A percentile compares a stretch with the other conserved stretches of the same genome.
Evolutionary conservation across 768 basidiomycete species (phyloP).

Genomic region (Grammothele lineata): DNA sequence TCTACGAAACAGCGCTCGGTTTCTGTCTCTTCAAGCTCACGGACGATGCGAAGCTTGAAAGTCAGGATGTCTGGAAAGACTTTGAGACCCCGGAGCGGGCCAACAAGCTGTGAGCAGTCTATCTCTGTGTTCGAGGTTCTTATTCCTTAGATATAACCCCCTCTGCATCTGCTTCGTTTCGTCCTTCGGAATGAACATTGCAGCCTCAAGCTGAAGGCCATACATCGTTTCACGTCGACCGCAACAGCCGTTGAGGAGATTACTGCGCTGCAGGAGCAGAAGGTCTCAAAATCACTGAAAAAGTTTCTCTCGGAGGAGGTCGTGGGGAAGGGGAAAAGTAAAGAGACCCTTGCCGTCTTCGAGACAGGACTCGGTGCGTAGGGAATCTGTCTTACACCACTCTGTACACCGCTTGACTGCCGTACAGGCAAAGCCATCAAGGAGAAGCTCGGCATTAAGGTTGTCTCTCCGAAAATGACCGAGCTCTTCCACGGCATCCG

Average conservation of each 20-base stretch:
- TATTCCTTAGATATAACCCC: too few relatives aligned
- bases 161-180: constrained; percentile 7
- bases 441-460: constrained; percentile 92
- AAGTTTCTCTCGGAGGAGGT: constrained; percentile 88
- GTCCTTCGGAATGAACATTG: neutral
- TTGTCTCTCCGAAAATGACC: constrained; percentile 42
- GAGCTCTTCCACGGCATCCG: constrained; percentile 98
- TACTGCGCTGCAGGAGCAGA: constrained; percentile 87
- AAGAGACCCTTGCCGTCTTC: constrained; percentile 79
- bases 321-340: constrained; percentile 85
- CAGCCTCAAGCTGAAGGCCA: constrained; percentile 89
- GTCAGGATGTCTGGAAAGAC: constrained; percentile 84
- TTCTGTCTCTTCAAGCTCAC: constrained; percentile 98
- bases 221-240: constrained; percentile 96
- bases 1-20: constrained; percentile 94
- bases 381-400: too few relatives aligned
- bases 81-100: constrained; percentile 92
- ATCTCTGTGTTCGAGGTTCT: constrained; percentile 11
- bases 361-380: constrained; percentile 86
- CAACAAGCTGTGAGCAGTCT: constrained; percentile 76
- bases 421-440: constrained; percentile 73
- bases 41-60: constrained; percentile 82
- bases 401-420: too few relatives aligned
- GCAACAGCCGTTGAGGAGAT: constrained; percentile 97
- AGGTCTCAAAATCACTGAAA: constrained; percentile 88